Conservation (phyloP, 768 basidiomycete genomes). For the Macrolepiota albuminosa region DNA sequence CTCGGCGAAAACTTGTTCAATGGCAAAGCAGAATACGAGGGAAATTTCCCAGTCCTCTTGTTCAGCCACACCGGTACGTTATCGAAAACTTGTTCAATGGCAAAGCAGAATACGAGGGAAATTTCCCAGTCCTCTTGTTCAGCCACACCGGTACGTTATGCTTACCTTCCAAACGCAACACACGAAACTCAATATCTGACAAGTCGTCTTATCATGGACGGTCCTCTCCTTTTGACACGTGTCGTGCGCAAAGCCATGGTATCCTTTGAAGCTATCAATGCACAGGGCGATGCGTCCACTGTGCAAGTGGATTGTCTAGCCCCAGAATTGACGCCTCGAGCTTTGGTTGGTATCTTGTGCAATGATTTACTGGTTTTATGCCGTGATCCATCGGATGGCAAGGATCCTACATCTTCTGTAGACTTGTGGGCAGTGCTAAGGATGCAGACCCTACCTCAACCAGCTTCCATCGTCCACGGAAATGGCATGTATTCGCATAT, state of each 20-base stretch:
- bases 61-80: slow-evolving; percentile 91
- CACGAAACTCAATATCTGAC: slow-evolving; percentile 6
- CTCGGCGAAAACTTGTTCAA: slow-evolving; percentile 82
- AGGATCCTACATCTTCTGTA: slow-evolving; percentile 67
- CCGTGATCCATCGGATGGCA: slow-evolving; percentile 78
- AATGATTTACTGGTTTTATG: slow-evolving; percentile 93
- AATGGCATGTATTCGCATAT: slow-evolving; percentile 46
- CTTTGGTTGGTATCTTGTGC: slow-evolving; percentile 79
- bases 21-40: slow-evolving; percentile 89
- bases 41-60: slow-evolving; percentile 93
- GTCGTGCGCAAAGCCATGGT: slow-evolving; percentile 83
- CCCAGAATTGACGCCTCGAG: slow-evolving; percentile 78
- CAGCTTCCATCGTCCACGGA: slow-evolving; percentile 85
- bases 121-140: slow-evolving; percentile 96
- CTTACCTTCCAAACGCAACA: slow-evolving; percentile 1
- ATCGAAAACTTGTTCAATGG: slow-evolving; percentile 83
- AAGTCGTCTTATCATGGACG: slow-evolving; percentile 93
- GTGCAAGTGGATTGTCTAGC: slow-evolving; percentile 90
- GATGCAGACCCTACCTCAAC: slow-evolving; percentile 91
- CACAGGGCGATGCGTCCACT: slow-evolving; percentile 71
- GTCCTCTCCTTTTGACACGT: slow-evolving; percentile 77
- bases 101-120: slow-evolving; percentile 84
- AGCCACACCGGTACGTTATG: slow-evolving; percentile 80
- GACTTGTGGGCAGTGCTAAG: slow-evolving; percentile 97
- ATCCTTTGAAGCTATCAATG: slow-evolving; percentile 74